Evolutionary conservation across 2,329 filamentous ascomycete species (phyloP).

Genomic region (Aspergillus fumigatus): DNA sequence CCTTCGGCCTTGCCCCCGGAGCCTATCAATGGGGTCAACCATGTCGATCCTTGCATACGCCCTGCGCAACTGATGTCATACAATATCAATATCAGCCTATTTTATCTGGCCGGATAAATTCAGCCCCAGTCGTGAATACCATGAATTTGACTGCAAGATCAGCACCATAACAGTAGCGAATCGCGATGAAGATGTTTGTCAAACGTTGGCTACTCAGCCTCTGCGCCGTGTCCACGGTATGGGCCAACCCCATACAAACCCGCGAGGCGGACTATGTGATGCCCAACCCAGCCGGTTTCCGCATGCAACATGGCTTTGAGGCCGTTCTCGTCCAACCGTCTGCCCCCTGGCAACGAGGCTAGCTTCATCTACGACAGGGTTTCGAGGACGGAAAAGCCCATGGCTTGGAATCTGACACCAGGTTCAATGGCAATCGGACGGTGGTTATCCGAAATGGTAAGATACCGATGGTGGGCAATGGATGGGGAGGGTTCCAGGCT

Average conservation of each 20-base stretch:
- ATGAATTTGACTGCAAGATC: too few species aligned
- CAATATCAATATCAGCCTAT: too few species aligned
- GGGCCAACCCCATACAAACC: not conserved
- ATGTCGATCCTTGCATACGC: too few species aligned
- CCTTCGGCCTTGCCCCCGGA: too few species aligned
- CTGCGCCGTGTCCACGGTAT: not conserved
- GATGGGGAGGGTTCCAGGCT: slow-evolving; percentile 62
- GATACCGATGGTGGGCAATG: slow-evolving; percentile 59
- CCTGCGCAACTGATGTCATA: too few species aligned
- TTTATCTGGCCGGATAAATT: too few species aligned
- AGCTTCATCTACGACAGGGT: slow-evolving; percentile 38
- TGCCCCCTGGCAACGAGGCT: slow-evolving; percentile 32
- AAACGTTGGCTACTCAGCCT: slow-evolving; percentile 1
- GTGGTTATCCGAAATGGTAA: slow-evolving; percentile 35
- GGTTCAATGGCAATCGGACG: slow-evolving; percentile 27
- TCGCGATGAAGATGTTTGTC: not conserved
- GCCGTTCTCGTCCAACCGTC: slow-evolving; percentile 36
- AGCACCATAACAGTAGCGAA: too few species aligned
- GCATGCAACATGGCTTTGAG: slow-evolving; percentile 37
- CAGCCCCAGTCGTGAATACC: too few species aligned
- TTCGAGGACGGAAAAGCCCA: slow-evolving; percentile 28
- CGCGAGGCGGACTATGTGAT: slow-evolving; percentile 9
- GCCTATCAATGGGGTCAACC: too few species aligned
- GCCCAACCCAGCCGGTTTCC: slow-evolving; percentile 23
- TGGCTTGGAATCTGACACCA: slow-evolving; percentile 30